Base-by-base conservation (phyloP, 805 yeast species). In the Kazachstania psychrophila region DNA sequence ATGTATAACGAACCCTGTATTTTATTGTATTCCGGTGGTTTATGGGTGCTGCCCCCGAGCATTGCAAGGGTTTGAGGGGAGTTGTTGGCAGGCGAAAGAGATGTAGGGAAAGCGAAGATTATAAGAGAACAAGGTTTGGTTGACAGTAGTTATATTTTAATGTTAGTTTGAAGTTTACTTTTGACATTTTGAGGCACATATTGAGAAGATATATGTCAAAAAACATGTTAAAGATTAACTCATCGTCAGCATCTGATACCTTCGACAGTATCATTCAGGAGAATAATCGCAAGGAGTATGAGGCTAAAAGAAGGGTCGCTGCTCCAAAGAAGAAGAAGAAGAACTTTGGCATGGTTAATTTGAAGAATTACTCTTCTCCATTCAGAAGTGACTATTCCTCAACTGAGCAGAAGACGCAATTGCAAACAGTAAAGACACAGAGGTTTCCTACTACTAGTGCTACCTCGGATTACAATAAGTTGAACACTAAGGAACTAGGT, bases 371-470 rank as follows among this genome's bases (percentile, higher is more conserved):
- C 24, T 16, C 28, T 5, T 44, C 47, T 10, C 47, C 45, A 13
- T 44, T 44, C 13, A 39, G 47, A 33, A 10, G 14, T 3, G 24
- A 33, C n/a, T 9, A 16, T n/a, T 14, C 23, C 7, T 11, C 26
- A 2, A 25, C 26, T 10, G n/a, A 29, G 2, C 15, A 33, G 5
- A 40, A 38, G 22, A 28, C 16, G 9, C 32, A 25, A 17, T 14
- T 41, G 9, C 45, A 44, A 26, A 5, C 15, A 4, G 23, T 23
- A 3, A 41, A 39, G 34, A 44, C 45, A 5, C 20, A 23, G 15
- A 47, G 39, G 14, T 48, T 36, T 34, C 64, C 64, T 4, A 56
- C 61, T 6, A 46, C 47, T 1, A 46, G 55, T 31, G 60, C 61
- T 4, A 47, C 51, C 5, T 46, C 54, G 2, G 46, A 42, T 12